Evolutionary conservation across 495 filamentous ascomycete genomes (phyloP).

Genomic region (Penicillium nucicola): DNA sequence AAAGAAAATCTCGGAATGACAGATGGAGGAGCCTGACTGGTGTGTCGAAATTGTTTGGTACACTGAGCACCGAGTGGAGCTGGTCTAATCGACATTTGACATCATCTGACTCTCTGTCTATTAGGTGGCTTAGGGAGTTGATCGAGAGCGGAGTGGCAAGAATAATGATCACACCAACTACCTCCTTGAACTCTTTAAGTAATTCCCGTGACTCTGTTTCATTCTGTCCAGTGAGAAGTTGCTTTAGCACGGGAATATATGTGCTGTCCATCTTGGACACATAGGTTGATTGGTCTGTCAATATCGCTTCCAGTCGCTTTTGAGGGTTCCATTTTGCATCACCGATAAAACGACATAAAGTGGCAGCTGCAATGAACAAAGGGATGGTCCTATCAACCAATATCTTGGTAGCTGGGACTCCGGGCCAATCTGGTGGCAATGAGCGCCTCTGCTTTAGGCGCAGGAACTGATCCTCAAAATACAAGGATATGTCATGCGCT

Average conservation of each 20-base stretch:
- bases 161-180: conserved; percentile 24
- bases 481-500: conserved; percentile 28
- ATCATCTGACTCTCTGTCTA: conserved; percentile 1
- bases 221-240: too few relatives aligned
- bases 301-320: conserved; percentile 9
- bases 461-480: conserved; percentile 17
- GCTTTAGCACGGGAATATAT: conserved; percentile 24
- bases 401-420: conserved; percentile 4
- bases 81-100: conserved; percentile 8
- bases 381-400: conserved; percentile 20
- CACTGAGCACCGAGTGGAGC: conserved; percentile 19
- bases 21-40: too few relatives aligned
- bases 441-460: conserved; percentile 9
- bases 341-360: too few relatives aligned
- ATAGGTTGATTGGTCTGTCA: conserved; percentile 13
- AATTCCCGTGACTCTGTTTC: too few relatives aligned
- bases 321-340: conserved; percentile 3
- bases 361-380: conserved; percentile 35
- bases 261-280: conserved; percentile 19
- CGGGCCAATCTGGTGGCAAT: conserved; percentile 41
- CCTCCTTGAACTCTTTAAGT: conserved; percentile 18
- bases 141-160: conserved; percentile 21
- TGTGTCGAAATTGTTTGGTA: too few relatives aligned
- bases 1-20: conserved; percentile 28
- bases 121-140: conserved; percentile 7